Evolutionary conservation across 1,284 basidiomycete species (phyloP).

Genomic region (Sutorius eximius): DNA sequence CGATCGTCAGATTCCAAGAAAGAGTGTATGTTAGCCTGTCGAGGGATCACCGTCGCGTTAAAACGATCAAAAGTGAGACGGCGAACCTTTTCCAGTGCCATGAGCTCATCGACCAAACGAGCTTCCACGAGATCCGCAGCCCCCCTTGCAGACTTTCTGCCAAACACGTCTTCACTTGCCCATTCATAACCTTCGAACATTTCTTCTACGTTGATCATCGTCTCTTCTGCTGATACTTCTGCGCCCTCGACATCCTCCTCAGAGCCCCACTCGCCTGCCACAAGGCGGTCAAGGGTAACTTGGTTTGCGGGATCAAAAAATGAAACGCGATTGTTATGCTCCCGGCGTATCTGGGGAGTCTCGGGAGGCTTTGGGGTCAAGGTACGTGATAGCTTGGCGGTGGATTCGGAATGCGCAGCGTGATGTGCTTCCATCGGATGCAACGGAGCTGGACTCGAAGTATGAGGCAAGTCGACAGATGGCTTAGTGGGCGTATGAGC

Average conservation of each 20-base stretch:
- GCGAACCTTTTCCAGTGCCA: slow-evolving; percentile 85
- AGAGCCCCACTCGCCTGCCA: slow-evolving; percentile 50
- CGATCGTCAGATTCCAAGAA: slow-evolving; percentile 93
- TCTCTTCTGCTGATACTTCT: slow-evolving; percentile 76
- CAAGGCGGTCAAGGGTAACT: slow-evolving; percentile 68
- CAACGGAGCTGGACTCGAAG: slow-evolving; percentile 17
- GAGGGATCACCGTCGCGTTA: slow-evolving; percentile 2
- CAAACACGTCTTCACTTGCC: slow-evolving; percentile 72
- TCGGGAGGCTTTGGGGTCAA: slow-evolving; percentile 25
- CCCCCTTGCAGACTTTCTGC: slow-evolving; percentile 61
- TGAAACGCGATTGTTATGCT: slow-evolving; percentile 69
- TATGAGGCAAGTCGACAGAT: slow-evolving; percentile 26
- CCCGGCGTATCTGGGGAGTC: slow-evolving; percentile 44
- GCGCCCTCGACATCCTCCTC: slow-evolving; percentile 60
- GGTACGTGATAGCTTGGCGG: slow-evolving; percentile 13
- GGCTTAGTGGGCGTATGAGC: slow-evolving; percentile 12
- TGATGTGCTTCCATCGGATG: slow-evolving; percentile 6
- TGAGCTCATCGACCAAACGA: slow-evolving; percentile 80
- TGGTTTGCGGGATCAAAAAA: slow-evolving; percentile 80
- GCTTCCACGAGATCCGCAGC: slow-evolving; percentile 88
- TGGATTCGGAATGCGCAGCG: slow-evolving; percentile 13
- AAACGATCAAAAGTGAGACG: slow-evolving; percentile 1
- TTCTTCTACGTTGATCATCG: slow-evolving; percentile 91
- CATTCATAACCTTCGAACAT: slow-evolving; percentile 99
- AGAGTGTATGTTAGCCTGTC: slow-evolving; percentile 89